Base-by-base conservation (phyloP, 768 basidiomycete genomes). In the Pluteus cervinus region DNA sequence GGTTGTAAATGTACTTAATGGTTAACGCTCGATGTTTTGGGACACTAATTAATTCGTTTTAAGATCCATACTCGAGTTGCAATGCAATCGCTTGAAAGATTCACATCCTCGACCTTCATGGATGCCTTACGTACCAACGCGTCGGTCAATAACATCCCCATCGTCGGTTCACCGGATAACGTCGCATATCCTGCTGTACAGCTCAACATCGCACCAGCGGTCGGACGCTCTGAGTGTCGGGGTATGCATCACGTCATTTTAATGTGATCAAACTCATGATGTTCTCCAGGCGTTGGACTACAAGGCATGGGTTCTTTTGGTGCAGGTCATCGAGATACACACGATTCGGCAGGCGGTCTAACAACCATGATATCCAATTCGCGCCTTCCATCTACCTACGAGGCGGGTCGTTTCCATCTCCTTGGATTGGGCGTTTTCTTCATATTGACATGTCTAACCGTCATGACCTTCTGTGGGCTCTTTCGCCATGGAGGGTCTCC, bases 401-500 rank as follows among this genome's bases (percentile, higher is more conserved):
- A 51, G 38, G 26, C 11, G 20, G 44, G 49, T 4, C 25, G 39
- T 2, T 51, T 51, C 25, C 44, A 51, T 33, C 32, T 51, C n/a
- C 18, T 48, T 17, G 31, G 22, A 5, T 33, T 48, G 10, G 47
- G 47, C 9, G 9, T 42, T 12, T 51, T 34, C 17, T 33, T 46
- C 16, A 16, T 24, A 12, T 33, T 46, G 2, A 33, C 36, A 21
- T 23, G 23, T 4, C 20, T 40, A 4, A 31, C 5, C 3, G 10
- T 45, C 4, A 29, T 36, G 12, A 31, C 24, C 6, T 51, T 51
- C 25, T 39, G 33, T 6, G 47, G 47, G 4, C 33, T 48, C 11
- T n/a, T 17, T 20, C 30, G 31, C 8, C 44, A 51, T 42, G 49
- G 47, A 12, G 40, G 44, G 22, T 43, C 47, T 5, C 43, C 44